phyloP scores from a whole-genome alignment of 176 grass and related monocot species.

The Oryza punctata region DNA sequence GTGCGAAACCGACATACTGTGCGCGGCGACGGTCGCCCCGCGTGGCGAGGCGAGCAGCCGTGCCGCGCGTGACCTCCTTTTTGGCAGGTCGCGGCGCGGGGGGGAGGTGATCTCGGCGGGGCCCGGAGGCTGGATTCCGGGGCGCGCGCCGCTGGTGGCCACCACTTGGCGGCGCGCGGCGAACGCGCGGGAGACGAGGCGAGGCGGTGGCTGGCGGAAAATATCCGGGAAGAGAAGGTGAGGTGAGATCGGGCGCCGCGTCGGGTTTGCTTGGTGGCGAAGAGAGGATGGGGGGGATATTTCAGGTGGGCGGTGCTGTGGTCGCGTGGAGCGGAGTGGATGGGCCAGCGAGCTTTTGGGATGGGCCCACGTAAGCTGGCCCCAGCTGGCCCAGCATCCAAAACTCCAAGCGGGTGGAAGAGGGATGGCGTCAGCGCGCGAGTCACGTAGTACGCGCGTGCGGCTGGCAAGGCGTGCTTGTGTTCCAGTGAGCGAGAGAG shows the following conservation, averaged over 20 bases:
- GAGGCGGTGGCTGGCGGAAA: not conserved
- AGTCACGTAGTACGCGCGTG: not conserved
- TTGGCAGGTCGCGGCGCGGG: not conserved
- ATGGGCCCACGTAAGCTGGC: not conserved
- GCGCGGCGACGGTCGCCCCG: constrained; percentile 26
- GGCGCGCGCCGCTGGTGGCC: not conserved
- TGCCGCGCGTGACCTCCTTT: too few relatives aligned
- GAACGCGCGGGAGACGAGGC: too few relatives aligned
- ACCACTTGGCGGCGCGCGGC: constrained; percentile 32
- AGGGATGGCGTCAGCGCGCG: not conserved
- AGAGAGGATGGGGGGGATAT: constrained; percentile 40
- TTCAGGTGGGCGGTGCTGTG: constrained; percentile 16
- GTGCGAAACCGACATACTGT: constrained; percentile 54
- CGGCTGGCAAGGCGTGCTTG: too few relatives aligned
- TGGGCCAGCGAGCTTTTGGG: not conserved
- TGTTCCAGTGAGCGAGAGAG: too few relatives aligned
- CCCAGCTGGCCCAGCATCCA: not conserved
- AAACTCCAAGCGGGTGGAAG: not conserved
- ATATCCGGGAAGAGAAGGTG: not conserved
- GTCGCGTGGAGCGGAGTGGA: not conserved
- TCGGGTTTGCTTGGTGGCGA: constrained; percentile 62
- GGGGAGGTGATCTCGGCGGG: constrained; percentile 5
- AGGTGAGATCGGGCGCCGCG: not conserved
- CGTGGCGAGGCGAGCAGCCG: not conserved
- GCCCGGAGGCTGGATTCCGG: not conserved